phyloP scores from a whole-genome alignment of 208 protist species.

The Leptomonas seymouri region DNA sequence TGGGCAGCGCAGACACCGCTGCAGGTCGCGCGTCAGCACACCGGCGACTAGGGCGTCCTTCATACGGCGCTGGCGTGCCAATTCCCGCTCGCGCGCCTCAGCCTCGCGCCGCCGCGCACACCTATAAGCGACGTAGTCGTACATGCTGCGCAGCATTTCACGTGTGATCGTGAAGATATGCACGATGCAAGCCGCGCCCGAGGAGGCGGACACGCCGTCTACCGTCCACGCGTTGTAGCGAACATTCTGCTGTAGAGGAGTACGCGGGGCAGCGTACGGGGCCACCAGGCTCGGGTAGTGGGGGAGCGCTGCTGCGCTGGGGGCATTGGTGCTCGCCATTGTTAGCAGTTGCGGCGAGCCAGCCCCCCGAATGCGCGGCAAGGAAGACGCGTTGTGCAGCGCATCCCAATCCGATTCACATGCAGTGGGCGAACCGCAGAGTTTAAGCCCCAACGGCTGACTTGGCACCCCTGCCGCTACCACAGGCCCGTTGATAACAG shows the following conservation, averaged over 20 bases:
- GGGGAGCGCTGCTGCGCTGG: conserved; percentile 1
- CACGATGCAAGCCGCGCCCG: conserved; percentile 29
- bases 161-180: conserved; percentile 38
- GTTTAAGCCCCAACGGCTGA: conserved; percentile 1
- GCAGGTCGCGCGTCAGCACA: conserved; percentile 19
- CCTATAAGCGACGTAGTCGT: conserved; percentile 36
- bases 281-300: conserved; percentile 18
- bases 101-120: conserved; percentile 16
- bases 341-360: neutral
- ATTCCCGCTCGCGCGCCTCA: conserved; percentile 12
- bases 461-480: neutral
- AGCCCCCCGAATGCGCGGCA: neutral
- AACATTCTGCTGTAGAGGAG: conserved; percentile 26
- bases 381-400: conserved; percentile 1
- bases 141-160: conserved; percentile 30
- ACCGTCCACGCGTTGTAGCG: conserved; percentile 35
- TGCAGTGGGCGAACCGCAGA: conserved; percentile 5
- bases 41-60: conserved; percentile 14
- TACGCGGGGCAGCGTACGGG: conserved; percentile 17
- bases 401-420: conserved; percentile 11
- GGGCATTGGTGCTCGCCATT: neutral
- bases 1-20: conserved; percentile 31
- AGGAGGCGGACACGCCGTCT: conserved; percentile 33
- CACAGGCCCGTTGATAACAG: neutral
- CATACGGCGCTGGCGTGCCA: conserved; percentile 11